These are phyloP conservation scores for Quambalaria eucalypti DNA, from an alignment of 1,284 basidiomycete species.

Conservation along the genomic window DNA sequence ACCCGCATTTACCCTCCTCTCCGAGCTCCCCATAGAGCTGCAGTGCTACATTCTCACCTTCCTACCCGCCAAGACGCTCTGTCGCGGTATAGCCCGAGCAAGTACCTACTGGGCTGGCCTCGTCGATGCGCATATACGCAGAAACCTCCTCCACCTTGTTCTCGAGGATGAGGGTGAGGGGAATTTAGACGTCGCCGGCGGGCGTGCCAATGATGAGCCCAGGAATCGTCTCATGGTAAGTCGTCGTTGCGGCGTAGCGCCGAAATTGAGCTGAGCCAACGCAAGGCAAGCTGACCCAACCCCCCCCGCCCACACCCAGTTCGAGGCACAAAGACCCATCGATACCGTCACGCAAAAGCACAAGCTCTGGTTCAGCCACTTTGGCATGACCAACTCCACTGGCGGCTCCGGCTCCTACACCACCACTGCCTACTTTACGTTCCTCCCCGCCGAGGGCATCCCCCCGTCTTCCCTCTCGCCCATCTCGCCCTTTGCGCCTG, in stretches of 20 bases:
- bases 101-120: slow-evolving; percentile 21
- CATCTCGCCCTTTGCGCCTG: too few species aligned
- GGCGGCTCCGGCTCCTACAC: not conserved
- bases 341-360: slow-evolving; percentile 35
- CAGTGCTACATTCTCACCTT: slow-evolving; percentile 26
- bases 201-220: not conserved
- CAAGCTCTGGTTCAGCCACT: slow-evolving; percentile 24
- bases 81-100: slow-evolving; percentile 17
- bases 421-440: slow-evolving; percentile 5
- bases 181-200: not conserved
- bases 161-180: not conserved
- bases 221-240: not conserved
- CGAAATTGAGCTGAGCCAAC: not conserved
- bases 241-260: not conserved
- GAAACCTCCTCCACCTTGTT: slow-evolving; percentile 11
- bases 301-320: slow-evolving; percentile 13
- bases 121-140: slow-evolving; percentile 20
- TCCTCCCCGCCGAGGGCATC: slow-evolving; percentile 1
- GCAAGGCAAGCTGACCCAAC: too few species aligned
- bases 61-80: slow-evolving; percentile 14
- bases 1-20: too few species aligned
- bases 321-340: slow-evolving; percentile 33
- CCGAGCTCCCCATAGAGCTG: slow-evolving; percentile 16
- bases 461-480: not conserved
- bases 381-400: slow-evolving; percentile 8